Base-by-base conservation (phyloP, 331 rosid species). In the Arachis monticola region DNA sequence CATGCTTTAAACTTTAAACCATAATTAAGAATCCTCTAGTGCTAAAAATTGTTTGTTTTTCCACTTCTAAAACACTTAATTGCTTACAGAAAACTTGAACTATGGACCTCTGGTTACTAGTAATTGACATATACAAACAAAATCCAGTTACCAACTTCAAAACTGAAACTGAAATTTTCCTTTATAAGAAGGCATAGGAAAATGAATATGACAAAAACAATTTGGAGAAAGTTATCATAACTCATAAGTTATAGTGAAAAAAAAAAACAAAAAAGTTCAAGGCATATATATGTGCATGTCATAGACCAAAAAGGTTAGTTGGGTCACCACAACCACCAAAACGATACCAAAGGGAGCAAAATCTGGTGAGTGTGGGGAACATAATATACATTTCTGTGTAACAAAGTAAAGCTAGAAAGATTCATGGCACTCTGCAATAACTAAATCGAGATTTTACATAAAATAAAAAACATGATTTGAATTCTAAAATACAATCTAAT, bases 271-370 rank as follows among this genome's bases (percentile, higher is more conserved):
- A 62, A 50, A 62, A 12, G 2, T 50, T 8, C 3, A 61, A 64
- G 69, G 58, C 48, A 27, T 62, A 48, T 62, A 7, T 5, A 22
- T 13, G 46, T 30, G 68, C 30, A 27, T 60, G 51, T 10, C 59
- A 58, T 57, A 51, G 76, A 81, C 72, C 81, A 10, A 66, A 70
- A 65, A 30, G 71, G 66, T 70, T 74, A 70, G 35, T 53, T 42
- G 55, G 68, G 68, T 60, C 61, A 60, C 53, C 78, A 69, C 4
- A 64, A 69, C 78, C 53, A 64, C 75, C 66, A 76, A 81, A 72
- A 10, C 67, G 51, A 76, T 61, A 72, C 46, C 67, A 10, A 66
- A 60, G 30, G 22, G 62, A 51, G 65, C 63, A 81, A 46, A 58
- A 30, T 38, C 47, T n/a, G 27, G 22, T 44, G 40, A 64, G 42